Evolutionary conservation across 441 rosid species (phyloP).

Genomic region (Erodium texanum): DNA sequence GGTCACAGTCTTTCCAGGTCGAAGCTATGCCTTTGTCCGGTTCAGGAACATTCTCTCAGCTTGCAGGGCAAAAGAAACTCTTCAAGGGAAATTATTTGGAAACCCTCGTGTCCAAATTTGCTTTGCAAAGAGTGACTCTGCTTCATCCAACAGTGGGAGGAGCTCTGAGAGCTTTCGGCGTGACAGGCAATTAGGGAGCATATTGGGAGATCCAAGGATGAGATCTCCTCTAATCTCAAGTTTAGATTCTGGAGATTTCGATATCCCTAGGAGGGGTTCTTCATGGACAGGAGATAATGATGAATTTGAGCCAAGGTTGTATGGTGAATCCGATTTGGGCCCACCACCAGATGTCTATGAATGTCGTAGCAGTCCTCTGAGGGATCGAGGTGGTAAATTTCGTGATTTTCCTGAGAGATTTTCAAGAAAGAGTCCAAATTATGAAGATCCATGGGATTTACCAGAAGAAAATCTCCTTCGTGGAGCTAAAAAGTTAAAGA

Average conservation of each 20-base stretch:
- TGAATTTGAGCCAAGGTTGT: conserved; percentile 47
- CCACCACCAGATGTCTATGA: conserved; percentile 49
- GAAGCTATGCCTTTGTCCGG: conserved; percentile 92
- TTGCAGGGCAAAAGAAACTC: conserved; percentile 83
- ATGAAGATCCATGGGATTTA: conserved; percentile 71
- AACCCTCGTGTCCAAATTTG: conserved; percentile 94
- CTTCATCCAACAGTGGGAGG: conserved; percentile 29
- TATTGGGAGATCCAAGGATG: conserved; percentile 30
- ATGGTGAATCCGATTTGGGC: conserved; percentile 41
- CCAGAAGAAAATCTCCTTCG: conserved; percentile 57
- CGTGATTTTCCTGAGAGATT: conserved; percentile 39
- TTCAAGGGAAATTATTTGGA: conserved; percentile 86
- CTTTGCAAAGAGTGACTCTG: conserved; percentile 73
- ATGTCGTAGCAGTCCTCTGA: conserved; percentile 41
- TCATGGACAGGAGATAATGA: conserved; percentile 39
- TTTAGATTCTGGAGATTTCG: conserved; percentile 44
- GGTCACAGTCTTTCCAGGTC: conserved; percentile 83
- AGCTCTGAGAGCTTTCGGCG: conserved; percentile 41
- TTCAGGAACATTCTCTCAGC: conserved; percentile 58
- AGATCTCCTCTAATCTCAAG: conserved; percentile 45
- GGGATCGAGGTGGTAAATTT: conserved; percentile 37
- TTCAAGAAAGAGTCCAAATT: conserved; percentile 34
- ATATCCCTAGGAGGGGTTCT: conserved; percentile 47
- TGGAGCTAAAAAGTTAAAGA: conserved; percentile 63
- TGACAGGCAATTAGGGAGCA: conserved; percentile 40